A percentile compares a stretch with the other conserved stretches of the same genome.
Evolutionary conservation across 169 alveolate genomes (phyloP).

Genomic region (Perkinsus marinus): DNA sequence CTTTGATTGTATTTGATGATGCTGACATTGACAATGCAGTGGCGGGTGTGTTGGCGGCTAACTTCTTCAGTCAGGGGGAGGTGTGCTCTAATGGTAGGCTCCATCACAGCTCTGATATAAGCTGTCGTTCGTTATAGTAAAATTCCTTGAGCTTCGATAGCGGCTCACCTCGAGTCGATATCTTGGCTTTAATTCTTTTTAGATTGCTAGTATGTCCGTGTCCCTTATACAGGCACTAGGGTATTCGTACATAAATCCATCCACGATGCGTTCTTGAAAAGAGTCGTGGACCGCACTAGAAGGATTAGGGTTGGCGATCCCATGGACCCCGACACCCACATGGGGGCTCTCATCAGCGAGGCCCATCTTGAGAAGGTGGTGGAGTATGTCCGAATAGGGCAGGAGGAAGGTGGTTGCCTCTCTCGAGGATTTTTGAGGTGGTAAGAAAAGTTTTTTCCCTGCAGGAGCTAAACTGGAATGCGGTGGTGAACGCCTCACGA

Average conservation of each 20-base stretch:
- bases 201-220: too few species aligned
- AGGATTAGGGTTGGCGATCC: neutral
- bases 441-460: neutral
- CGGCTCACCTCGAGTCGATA: too few species aligned
- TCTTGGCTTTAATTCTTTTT: too few species aligned
- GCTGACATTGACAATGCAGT: slow-evolving; percentile 49
- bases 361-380: slow-evolving; percentile 27
- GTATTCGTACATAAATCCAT: slow-evolving; percentile 35
- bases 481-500: neutral
- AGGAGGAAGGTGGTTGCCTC: slow-evolving; percentile 42
- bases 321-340: neutral
- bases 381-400: slow-evolving; percentile 6
- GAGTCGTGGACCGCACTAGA: neutral
- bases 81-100: slow-evolving; percentile 46
- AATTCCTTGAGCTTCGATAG: too few species aligned
- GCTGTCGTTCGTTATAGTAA: too few species aligned
- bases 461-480: neutral
- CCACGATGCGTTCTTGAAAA: neutral
- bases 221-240: too few species aligned
- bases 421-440: slow-evolving; percentile 12
- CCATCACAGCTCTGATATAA: too few species aligned
- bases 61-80: slow-evolving; percentile 50
- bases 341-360: neutral
- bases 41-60: slow-evolving; percentile 40
- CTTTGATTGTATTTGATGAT: slow-evolving; percentile 51